phyloP scores from a whole-genome alignment of 768 basidiomycete genomes.

The Xerocomellus intermedius region DNA sequence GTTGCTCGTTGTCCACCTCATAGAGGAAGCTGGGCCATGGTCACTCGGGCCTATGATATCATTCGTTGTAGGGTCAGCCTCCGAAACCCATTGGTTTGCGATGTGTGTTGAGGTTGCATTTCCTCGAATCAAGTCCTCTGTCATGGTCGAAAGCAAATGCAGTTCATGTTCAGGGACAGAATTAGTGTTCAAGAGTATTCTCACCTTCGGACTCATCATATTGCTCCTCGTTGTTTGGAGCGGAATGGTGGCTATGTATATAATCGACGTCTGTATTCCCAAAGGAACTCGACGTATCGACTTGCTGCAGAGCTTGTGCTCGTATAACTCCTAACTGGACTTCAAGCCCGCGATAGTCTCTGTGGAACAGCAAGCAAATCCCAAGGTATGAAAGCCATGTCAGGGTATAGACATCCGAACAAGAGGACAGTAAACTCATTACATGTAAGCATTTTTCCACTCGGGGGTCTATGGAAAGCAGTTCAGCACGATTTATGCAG shows the following conservation, averaged over 20 bases:
- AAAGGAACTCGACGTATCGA: slow-evolving; percentile 14
- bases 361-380: slow-evolving; percentile 25
- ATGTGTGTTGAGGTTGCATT: not conserved
- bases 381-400: not conserved
- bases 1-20: not conserved
- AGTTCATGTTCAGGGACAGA: not conserved
- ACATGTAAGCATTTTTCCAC: slow-evolving; percentile 42
- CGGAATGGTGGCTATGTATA: not conserved
- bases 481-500: not conserved
- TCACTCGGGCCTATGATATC: not conserved
- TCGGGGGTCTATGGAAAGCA: slow-evolving; percentile 55
- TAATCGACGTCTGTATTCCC: slow-evolving; percentile 1
- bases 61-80: not conserved
- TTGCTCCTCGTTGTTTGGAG: slow-evolving; percentile 1
- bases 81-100: not conserved
- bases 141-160: not conserved
- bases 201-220: slow-evolving; percentile 9
- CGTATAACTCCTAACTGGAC: slow-evolving; percentile 59
- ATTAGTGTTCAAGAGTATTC: not conserved
- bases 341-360: slow-evolving; percentile 74
- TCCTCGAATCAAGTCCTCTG: slow-evolving; percentile 6
- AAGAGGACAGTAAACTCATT: not conserved
- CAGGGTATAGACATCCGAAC: not conserved
- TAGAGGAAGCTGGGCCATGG: not conserved
- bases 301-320: slow-evolving; percentile 25